Conservation (phyloP, 805 yeast genomes). For the Teunomyces pallodes region DNA sequence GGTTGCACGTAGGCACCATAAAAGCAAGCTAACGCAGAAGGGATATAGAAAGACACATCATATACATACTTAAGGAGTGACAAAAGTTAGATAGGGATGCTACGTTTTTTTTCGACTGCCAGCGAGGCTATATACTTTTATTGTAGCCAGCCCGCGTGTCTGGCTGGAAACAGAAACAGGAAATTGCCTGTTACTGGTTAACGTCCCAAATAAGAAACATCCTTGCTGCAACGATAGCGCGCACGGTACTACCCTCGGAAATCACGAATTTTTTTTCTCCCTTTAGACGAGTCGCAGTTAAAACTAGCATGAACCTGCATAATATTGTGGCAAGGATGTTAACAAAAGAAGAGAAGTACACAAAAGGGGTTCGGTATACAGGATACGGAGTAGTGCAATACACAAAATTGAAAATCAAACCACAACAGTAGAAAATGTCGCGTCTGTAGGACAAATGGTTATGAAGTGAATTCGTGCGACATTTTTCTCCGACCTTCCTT, state of each 20-base stretch:
- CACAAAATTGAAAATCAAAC: background rate
- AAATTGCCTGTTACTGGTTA: background rate
- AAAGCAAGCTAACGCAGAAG: background rate
- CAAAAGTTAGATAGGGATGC: slow-evolving; percentile 1
- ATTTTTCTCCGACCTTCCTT: background rate
- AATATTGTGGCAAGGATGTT: background rate
- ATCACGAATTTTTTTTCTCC: background rate
- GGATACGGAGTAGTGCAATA: no score
- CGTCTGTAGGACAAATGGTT: background rate
- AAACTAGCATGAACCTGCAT: no score
- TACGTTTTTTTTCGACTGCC: background rate
- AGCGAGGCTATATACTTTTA: background rate
- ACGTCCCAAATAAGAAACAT: background rate
- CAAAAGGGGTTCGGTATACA: background rate
- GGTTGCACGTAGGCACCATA: background rate
- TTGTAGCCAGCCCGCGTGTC: background rate
- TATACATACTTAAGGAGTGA: slow-evolving; percentile 1
- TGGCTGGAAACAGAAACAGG: background rate
- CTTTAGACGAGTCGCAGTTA: no score
- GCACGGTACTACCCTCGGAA: background rate
- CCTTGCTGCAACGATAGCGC: background rate
- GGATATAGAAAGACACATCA: background rate
- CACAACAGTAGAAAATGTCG: background rate
- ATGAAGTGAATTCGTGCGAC: background rate
- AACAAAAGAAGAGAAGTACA: background rate